These are phyloP conservation scores for Dalbergia oliveri DNA, from an alignment of 306 rosid species.

Conservation along the genomic window DNA sequence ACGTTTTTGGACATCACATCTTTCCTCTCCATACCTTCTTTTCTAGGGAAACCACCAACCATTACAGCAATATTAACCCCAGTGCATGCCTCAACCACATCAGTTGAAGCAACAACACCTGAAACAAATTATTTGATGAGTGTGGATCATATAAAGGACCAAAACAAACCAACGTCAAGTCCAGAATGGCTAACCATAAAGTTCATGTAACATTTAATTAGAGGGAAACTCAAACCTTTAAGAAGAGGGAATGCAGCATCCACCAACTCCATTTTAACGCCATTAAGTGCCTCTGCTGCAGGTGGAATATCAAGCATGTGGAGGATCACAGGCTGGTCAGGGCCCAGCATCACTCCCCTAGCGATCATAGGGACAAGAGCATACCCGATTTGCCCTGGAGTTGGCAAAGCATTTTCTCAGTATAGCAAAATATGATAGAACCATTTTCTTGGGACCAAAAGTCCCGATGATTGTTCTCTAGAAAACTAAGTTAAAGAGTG, in stretches of 20 bases:
- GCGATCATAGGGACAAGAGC: constrained; percentile 99
- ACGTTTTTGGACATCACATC: constrained; percentile 97
- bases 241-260: constrained; percentile 97
- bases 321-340: constrained; percentile 94
- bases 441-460: too few relatives aligned
- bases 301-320: constrained; percentile 94
- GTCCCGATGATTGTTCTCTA: too few relatives aligned
- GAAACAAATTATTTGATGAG: constrained; percentile 37
- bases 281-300: constrained; percentile 94
- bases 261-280: constrained; percentile 92
- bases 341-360: constrained; percentile 93
- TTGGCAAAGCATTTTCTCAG: constrained; percentile 27
- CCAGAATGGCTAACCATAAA: neutral
- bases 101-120: constrained; percentile 99
- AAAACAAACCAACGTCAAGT: neutral
- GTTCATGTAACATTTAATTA: constrained; percentile 13
- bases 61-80: constrained; percentile 89
- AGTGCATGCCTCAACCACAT: constrained; percentile 94
- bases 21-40: constrained; percentile 99
- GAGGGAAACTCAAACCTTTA: constrained; percentile 58
- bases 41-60: constrained; percentile 99
- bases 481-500: too few relatives aligned
- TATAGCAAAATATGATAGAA: constrained; percentile 9
- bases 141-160: neutral
- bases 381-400: constrained; percentile 98